A percentile compares a stretch with the other conserved stretches of the same genome.
Evolutionary conservation across 768 basidiomycete genomes (phyloP).

Genomic region (Lactarius sanguifluus): DNA sequence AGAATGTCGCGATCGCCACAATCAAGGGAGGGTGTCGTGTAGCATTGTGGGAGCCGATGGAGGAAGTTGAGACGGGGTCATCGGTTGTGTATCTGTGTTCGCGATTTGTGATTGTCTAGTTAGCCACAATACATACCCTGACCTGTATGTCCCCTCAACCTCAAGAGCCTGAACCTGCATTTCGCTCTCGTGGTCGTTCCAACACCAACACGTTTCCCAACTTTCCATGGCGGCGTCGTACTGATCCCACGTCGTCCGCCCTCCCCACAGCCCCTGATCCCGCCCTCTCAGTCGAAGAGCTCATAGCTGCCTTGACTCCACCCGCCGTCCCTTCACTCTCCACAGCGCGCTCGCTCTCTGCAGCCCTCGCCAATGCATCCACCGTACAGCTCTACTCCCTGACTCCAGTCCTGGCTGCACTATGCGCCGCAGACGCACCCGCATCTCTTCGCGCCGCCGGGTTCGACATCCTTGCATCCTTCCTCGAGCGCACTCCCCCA

Average conservation of each 20-base stretch:
- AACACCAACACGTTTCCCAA: constrained; percentile 45
- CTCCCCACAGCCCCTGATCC: constrained; percentile 36
- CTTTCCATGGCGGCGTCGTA: constrained; percentile 41
- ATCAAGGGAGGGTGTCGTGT: background rate
- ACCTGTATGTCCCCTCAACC: constrained; percentile 31
- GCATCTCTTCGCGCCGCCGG: constrained; percentile 62
- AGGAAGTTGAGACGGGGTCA: background rate
- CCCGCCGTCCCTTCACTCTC: constrained; percentile 64
- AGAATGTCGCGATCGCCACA: background rate
- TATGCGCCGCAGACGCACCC: constrained; percentile 58
- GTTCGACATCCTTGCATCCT: constrained; percentile 69
- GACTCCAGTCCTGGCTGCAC: constrained; percentile 56
- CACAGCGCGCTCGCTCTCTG: constrained; percentile 58
- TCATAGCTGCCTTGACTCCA: constrained; percentile 47
- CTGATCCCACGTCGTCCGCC: constrained; percentile 6
- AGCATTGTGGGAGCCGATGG: constrained; percentile 7
- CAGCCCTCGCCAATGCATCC: constrained; percentile 54
- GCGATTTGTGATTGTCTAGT: constrained; percentile 8
- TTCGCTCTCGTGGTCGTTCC: constrained; percentile 41
- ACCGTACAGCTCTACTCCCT: constrained; percentile 42
- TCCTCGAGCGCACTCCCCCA: constrained; percentile 60
- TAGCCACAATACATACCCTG: background rate
- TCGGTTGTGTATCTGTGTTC: constrained; percentile 14
- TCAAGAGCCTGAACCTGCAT: constrained; percentile 34
- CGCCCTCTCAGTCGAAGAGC: constrained; percentile 43